Evolutionary conservation across 768 basidiomycete species (phyloP).

Genomic region (Termitomyces sp.): DNA sequence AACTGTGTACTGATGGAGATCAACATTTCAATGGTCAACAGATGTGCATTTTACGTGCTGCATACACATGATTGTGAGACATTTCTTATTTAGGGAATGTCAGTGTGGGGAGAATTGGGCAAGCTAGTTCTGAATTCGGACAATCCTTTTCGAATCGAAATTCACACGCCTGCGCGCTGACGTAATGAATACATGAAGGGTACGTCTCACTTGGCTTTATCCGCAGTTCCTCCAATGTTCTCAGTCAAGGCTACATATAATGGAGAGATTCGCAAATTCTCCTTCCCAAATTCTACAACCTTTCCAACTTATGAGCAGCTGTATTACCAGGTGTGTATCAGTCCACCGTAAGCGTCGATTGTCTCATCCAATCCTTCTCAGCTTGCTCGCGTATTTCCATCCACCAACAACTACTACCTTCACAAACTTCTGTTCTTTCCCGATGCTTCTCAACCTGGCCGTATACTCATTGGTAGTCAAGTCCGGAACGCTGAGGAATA

Average conservation of each 20-base stretch:
- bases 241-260: constrained; percentile 78
- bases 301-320: constrained; percentile 68
- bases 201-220: constrained; percentile 14
- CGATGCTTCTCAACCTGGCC: constrained; percentile 46
- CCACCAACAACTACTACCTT: constrained; percentile 56
- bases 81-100: neutral
- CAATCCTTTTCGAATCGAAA: no score
- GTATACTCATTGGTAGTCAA: constrained; percentile 61
- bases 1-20: no score
- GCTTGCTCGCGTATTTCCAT: constrained; percentile 71
- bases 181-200: constrained; percentile 12
- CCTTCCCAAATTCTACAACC: constrained; percentile 43
- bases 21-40: no score
- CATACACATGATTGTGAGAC: neutral
- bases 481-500: constrained; percentile 62
- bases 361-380: constrained; percentile 29
- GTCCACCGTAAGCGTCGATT: constrained; percentile 9
- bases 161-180: constrained; percentile 8
- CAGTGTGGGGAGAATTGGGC: no score
- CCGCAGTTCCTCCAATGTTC: constrained; percentile 48
- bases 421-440: constrained; percentile 71
- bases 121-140: no score
- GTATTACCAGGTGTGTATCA: constrained; percentile 52
- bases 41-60: neutral
- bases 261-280: constrained; percentile 64